Evolutionary conservation across 306 rosid genomes (phyloP).

Genomic region (Gleditsia sinensis): DNA sequence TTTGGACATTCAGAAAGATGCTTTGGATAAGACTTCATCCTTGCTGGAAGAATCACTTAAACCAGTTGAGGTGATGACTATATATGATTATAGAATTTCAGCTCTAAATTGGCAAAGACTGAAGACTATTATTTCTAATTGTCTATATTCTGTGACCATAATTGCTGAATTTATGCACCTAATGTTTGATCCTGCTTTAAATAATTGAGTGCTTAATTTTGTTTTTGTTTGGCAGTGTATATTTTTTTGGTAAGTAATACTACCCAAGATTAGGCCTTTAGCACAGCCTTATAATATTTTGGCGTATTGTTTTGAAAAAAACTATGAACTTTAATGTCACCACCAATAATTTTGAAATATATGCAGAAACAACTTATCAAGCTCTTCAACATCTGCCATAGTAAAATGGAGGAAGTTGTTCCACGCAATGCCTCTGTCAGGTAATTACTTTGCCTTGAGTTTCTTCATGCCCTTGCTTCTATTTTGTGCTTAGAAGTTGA

Average conservation of each 20-base stretch:
- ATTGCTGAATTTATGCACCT: neutral
- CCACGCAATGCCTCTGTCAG: constrained; percentile 59
- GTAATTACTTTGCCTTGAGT: constrained; percentile 40
- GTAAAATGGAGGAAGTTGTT: constrained; percentile 79
- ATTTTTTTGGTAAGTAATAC: neutral
- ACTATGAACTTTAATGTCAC: constrained; percentile 11
- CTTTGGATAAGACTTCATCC: constrained; percentile 61
- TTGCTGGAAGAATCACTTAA: constrained; percentile 59
- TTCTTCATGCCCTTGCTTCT: constrained; percentile 17
- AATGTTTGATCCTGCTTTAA: neutral
- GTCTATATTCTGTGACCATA: neutral
- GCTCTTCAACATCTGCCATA: constrained; percentile 76
- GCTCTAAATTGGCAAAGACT: neutral
- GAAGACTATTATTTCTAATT: neutral
- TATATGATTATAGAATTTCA: constrained; percentile 3
- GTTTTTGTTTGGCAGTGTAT: neutral
- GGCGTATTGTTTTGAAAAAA: neutral
- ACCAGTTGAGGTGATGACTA: constrained; percentile 53
- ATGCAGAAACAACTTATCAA: constrained; percentile 69
- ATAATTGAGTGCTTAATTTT: neutral
- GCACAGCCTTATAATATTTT: neutral
- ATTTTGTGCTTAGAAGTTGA: neutral
- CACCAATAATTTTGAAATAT: constrained; percentile 31
- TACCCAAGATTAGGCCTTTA: neutral
- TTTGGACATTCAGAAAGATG: constrained; percentile 79